These are phyloP conservation scores for Paecilomyces formosus DNA, from an alignment of 2,329 filamentous ascomycete genomes.

Conservation along the genomic window DNA sequence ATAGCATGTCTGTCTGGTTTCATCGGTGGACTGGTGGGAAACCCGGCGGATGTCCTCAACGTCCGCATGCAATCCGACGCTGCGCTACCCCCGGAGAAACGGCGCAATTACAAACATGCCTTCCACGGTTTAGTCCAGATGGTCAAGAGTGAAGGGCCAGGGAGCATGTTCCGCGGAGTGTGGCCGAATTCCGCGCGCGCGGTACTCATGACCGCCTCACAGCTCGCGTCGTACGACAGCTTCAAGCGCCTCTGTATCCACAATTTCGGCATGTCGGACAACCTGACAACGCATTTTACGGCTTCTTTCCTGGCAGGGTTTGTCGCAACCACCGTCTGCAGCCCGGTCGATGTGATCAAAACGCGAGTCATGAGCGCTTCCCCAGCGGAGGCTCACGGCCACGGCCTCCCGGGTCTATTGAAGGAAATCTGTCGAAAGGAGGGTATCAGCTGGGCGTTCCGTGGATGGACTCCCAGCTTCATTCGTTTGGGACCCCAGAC, in stretches of 20 bases:
- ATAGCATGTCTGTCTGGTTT: conserved; percentile 81
- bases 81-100: conserved; percentile 62
- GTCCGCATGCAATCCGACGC: conserved; percentile 97
- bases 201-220: conserved; percentile 59
- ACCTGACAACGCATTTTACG: conserved; percentile 54
- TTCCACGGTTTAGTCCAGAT: conserved; percentile 80
- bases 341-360: conserved; percentile 60
- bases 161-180: conserved; percentile 69
- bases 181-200: conserved; percentile 57
- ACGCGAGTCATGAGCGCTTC: conserved; percentile 57
- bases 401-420: conserved; percentile 42
- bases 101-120: conserved; percentile 84
- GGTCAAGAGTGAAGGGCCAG: conserved; percentile 72
- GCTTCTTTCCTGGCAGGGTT: conserved; percentile 57
- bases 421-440: conserved; percentile 49
- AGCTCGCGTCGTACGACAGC: conserved; percentile 56
- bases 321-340: conserved; percentile 60
- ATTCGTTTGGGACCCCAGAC: conserved; percentile 60
- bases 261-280: conserved; percentile 46
- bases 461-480: conserved; percentile 61
- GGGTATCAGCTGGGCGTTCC: conserved; percentile 57
- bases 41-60: conserved; percentile 93
- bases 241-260: conserved; percentile 54
- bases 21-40: conserved; percentile 80
- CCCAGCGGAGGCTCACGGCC: conserved; percentile 31